Base-by-base conservation (phyloP, 106 monocot genomes). In the Dendrobium nobile region DNA sequence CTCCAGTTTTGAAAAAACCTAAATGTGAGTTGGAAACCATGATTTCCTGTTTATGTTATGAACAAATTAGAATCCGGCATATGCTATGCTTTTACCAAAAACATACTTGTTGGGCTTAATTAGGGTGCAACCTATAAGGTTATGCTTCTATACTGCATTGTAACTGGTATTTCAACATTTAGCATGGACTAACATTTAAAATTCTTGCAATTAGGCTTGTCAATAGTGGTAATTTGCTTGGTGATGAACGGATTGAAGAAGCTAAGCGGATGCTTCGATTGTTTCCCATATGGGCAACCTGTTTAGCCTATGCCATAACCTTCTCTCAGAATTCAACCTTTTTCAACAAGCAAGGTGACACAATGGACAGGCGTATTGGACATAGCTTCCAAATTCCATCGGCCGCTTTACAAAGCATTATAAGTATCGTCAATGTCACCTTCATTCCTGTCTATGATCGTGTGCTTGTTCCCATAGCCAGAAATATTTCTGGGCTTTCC, bases 241-340 rank as follows among this genome's bases (percentile, higher is more conserved):
- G 33, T 8, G 33, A 33, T 1, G 20, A 74, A 26, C 28, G 19
- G 4, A 54, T 51, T 18, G 51, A 26, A 77, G 77, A 77, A 77
- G 77, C 77, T 15, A 77, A 77, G 77, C 27, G 51, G 7, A 28
- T 77, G 54, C 77, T 77, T 31, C 47, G 54, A 54, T 19, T 77
- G 77, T 54, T 77, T 77, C 77, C 77, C 13, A 77, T 77, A 77
- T 77, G 77, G 77, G 54, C 54, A 77, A 27, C 77, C 26, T 77
- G 77, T 54, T 24, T 77, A 54, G 27, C 54, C 15, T 54, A 19
- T 28, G 51, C 54, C 27, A n/a, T 77, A 26, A 28, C 54, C 27
- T 51, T 28, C 54, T 77, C 47, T 15, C 77, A 77, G 27, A 54
- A 10, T 3, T 77, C 77, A 15, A 77, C 77, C 13, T 77, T 77